phyloP scores from a whole-genome alignment of 2,329 filamentous ascomycete genomes.

The Fusarium pseudoanthophilum region DNA sequence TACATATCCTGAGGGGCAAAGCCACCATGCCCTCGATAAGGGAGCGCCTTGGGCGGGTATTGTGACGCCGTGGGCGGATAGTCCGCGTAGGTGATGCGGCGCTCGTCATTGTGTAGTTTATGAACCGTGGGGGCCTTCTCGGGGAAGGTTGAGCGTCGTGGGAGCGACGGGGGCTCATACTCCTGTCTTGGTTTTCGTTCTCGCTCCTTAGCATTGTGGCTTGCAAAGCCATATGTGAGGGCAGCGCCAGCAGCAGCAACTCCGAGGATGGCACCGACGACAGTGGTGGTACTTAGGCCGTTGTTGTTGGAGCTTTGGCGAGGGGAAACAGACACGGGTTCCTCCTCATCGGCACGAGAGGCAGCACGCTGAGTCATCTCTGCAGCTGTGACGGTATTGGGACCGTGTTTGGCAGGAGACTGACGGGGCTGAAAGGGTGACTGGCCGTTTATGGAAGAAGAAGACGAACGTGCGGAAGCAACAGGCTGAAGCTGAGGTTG shows the following conservation, averaged over 20 bases:
- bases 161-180: slow-evolving; percentile 53
- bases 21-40: slow-evolving; percentile 33
- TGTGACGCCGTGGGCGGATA: slow-evolving; percentile 34
- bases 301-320: slow-evolving; percentile 52
- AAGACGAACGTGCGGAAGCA: slow-evolving; percentile 35
- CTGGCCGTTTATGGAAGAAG: slow-evolving; percentile 38
- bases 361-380: slow-evolving; percentile 41
- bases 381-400: slow-evolving; percentile 38
- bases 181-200: slow-evolving; percentile 55
- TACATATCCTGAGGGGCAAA: slow-evolving; percentile 39
- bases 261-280: slow-evolving; percentile 81
- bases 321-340: slow-evolving; percentile 41
- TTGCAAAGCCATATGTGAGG: slow-evolving; percentile 76
- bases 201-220: slow-evolving; percentile 58
- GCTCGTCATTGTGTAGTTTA: slow-evolving; percentile 35
- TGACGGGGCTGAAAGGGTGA: slow-evolving; percentile 36
- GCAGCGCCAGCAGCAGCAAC: slow-evolving; percentile 77
- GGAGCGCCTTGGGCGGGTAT: slow-evolving; percentile 35
- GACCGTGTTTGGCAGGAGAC: slow-evolving; percentile 30
- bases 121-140: slow-evolving; percentile 51
- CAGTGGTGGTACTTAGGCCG: slow-evolving; percentile 67
- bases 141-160: slow-evolving; percentile 60
- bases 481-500: slow-evolving; percentile 34
- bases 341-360: slow-evolving; percentile 29
- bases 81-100: slow-evolving; percentile 29